phyloP scores from a whole-genome alignment of 148 eudicot species.

The Gaultheria prostrata region DNA sequence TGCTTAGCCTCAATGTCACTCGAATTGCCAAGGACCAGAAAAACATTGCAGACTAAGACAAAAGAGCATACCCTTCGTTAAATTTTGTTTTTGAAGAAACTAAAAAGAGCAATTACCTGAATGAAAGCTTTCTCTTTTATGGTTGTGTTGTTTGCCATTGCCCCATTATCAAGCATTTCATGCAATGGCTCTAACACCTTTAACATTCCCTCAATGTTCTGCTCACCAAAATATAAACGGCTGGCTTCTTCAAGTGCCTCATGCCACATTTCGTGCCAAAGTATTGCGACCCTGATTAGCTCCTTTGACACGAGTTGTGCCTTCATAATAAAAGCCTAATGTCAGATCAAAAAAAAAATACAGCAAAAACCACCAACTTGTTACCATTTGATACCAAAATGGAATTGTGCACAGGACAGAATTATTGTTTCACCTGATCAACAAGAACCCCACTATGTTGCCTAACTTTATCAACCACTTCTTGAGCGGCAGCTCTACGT shows the following conservation, averaged over 20 bases:
- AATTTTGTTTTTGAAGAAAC: neutral
- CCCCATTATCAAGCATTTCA: conserved; percentile 88
- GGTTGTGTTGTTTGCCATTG: conserved; percentile 61
- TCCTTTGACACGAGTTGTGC: conserved; percentile 98
- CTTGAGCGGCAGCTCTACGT: conserved; percentile 91
- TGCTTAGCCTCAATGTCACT: neutral
- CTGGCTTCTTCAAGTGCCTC: conserved; percentile 98
- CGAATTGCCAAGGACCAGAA: neutral
- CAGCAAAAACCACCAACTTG: neutral
- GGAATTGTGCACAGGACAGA: neutral
- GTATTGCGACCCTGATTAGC: conserved; percentile 90
- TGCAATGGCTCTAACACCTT: conserved; percentile 95
- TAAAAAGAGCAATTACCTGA: conserved; percentile 41
- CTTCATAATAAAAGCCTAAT: conserved; percentile 32
- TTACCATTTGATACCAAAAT: neutral
- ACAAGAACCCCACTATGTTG: conserved; percentile 92
- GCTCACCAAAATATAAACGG: conserved; percentile 94
- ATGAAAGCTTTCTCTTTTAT: conserved; percentile 80
- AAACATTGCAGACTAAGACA: neutral
- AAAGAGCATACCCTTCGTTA: neutral
- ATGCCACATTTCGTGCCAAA: conserved; percentile 99
- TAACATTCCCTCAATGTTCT: conserved; percentile 85
- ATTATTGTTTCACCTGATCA: conserved; percentile 61
- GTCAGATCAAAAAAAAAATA: conserved; percentile 23
- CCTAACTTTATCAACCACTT: conserved; percentile 93